Conservation (phyloP, 1,284 basidiomycete genomes). For the Gomphus bonarii region DNA sequence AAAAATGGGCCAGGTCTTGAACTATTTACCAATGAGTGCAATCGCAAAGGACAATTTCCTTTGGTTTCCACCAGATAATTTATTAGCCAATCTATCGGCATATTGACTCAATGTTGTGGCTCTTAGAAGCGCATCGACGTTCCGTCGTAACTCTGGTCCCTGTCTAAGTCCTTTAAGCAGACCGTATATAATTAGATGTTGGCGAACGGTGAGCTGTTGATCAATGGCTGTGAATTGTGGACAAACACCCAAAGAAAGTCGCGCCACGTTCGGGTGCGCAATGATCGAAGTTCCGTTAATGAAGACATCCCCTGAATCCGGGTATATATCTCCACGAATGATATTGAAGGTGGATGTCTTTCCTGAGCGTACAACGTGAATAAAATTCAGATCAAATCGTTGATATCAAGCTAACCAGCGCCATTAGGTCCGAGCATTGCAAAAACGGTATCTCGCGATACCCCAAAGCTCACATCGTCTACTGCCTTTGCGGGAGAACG, state of each 20-base stretch:
- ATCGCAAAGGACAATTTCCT: conserved; percentile 72
- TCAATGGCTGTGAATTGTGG: conserved; percentile 81
- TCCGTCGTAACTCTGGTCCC: conserved; percentile 37
- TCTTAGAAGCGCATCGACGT: conserved; percentile 47
- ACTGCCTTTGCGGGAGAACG: conserved; percentile 43
- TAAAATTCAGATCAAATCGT: background rate
- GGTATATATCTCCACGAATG: conserved; percentile 57
- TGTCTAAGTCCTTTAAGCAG: conserved; percentile 54
- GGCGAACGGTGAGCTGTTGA: conserved; percentile 61
- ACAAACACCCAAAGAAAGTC: conserved; percentile 64
- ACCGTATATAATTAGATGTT: conserved; percentile 63
- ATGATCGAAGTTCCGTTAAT: conserved; percentile 58
- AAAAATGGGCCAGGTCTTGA: background rate
- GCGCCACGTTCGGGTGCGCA: conserved; percentile 45
- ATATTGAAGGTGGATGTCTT: conserved; percentile 75
- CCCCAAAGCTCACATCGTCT: conserved; percentile 63
- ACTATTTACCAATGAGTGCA: conserved; percentile 54
- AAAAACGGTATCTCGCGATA: conserved; percentile 54
- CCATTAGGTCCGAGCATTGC: conserved; percentile 75
- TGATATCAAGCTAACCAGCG: conserved; percentile 32
- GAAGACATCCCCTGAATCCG: conserved; percentile 53
- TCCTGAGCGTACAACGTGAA: conserved; percentile 13
- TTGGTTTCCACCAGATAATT: conserved; percentile 72
- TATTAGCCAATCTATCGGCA: conserved; percentile 59
- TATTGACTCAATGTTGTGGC: conserved; percentile 53